Conservation (phyloP, 2,329 filamentous ascomycete species). For the Calonectria fujianensis region DNA sequence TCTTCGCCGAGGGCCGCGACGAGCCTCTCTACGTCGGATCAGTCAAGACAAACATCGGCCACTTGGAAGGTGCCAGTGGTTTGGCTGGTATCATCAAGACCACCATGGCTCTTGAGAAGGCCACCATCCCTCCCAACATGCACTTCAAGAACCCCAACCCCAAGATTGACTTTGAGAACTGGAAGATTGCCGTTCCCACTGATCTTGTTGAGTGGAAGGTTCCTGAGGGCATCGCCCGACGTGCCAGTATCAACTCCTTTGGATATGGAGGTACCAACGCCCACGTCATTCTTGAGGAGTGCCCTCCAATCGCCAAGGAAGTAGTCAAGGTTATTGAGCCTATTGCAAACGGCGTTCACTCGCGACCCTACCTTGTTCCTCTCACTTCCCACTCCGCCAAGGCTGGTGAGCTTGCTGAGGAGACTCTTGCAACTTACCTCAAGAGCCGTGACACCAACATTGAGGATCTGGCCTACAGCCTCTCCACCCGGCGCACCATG, state of each 20-base stretch:
- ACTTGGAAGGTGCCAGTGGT: constrained; percentile 50
- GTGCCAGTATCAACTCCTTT: constrained; percentile 55
- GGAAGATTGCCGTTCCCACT: constrained; percentile 49
- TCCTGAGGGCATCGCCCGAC: constrained; percentile 37
- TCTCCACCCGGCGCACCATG: constrained; percentile 48
- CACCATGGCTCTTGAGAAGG: constrained; percentile 48
- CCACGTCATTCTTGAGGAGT: constrained; percentile 51
- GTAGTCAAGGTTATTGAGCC: constrained; percentile 38
- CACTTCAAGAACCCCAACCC: constrained; percentile 49
- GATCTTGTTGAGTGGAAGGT: constrained; percentile 42
- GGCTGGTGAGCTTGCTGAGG: constrained; percentile 48
- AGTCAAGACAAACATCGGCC: constrained; percentile 55
- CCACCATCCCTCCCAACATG: constrained; percentile 49
- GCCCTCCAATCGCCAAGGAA: constrained; percentile 38
- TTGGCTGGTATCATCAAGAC: constrained; percentile 52
- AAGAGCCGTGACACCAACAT: constrained; percentile 39
- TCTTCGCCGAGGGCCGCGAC: constrained; percentile 35
- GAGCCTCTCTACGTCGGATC: constrained; percentile 40
- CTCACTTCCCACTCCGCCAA: constrained; percentile 50
- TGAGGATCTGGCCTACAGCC: constrained; percentile 49
- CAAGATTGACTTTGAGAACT: constrained; percentile 53
- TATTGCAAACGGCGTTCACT: constrained; percentile 46
- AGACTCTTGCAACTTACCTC: constrained; percentile 46
- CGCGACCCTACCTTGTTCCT: constrained; percentile 47
- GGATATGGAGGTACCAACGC: constrained; percentile 55